A percentile compares a stretch with the other conserved stretches of the same genome.
Evolutionary conservation across 306 rosid species (phyloP).

Genomic region (Sophora flavescens): DNA sequence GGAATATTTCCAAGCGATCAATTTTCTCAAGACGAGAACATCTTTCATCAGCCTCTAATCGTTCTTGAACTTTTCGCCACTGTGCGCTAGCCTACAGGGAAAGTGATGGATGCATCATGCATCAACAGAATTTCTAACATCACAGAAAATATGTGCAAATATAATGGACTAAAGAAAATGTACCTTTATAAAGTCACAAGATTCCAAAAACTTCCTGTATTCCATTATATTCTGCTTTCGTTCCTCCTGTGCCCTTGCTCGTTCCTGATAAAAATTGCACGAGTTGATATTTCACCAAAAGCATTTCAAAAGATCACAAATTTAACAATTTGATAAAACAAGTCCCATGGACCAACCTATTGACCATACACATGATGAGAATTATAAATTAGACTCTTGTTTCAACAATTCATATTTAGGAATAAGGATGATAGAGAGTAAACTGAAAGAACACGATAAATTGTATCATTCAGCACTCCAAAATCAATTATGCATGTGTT

Average conservation of each 20-base stretch:
- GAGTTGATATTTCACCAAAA: slow-evolving; percentile 39
- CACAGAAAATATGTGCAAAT: slow-evolving; percentile 38
- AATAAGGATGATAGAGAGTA: no score
- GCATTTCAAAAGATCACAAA: slow-evolving; percentile 36
- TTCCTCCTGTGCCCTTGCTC: slow-evolving; percentile 80
- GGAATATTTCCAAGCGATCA: slow-evolving; percentile 82
- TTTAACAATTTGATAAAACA: slow-evolving; percentile 3
- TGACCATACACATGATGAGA: no score
- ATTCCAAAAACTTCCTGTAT: slow-evolving; percentile 77
- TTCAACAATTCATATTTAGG: no score
- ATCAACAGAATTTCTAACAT: slow-evolving; percentile 39
- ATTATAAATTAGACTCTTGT: no score
- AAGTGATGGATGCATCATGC: slow-evolving; percentile 43
- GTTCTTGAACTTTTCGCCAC: slow-evolving; percentile 97
- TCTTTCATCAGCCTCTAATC: slow-evolving; percentile 91
- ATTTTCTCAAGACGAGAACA: slow-evolving; percentile 88
- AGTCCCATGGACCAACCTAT: no score
- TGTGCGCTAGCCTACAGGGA: slow-evolving; percentile 78
- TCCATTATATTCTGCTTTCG: slow-evolving; percentile 67
- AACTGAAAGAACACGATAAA: no score
- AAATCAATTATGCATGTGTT: no score
- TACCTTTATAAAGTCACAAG: slow-evolving; percentile 95
- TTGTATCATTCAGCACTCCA: no score
- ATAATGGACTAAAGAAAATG: slow-evolving; percentile 17
- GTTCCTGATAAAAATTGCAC: slow-evolving; percentile 64